These are phyloP conservation scores for Sporothrix variecibatus DNA, from an alignment of 2,329 filamentous ascomycete species.

Conservation along the genomic window DNA sequence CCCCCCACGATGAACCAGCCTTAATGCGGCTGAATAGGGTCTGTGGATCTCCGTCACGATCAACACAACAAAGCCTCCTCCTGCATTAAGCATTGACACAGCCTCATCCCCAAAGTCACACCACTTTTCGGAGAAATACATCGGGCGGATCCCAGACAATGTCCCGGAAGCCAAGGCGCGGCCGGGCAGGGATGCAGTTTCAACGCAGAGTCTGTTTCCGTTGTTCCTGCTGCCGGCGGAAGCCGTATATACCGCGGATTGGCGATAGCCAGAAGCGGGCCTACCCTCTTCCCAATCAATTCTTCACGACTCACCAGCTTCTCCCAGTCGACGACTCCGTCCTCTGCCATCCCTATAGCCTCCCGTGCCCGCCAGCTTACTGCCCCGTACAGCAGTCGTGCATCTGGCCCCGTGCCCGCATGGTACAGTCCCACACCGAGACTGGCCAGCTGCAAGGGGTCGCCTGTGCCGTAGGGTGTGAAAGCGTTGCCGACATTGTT, in stretches of 20 bases:
- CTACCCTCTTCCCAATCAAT: slow-evolving; percentile 8
- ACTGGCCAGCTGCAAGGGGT: slow-evolving; percentile 64
- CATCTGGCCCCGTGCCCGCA: slow-evolving; percentile 61
- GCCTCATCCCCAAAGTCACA: slow-evolving; percentile 29
- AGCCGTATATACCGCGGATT: slow-evolving; percentile 34
- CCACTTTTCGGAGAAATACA: slow-evolving; percentile 30
- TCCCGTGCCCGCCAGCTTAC: slow-evolving; percentile 41
- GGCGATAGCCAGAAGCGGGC: slow-evolving; percentile 34
- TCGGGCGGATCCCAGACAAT: slow-evolving; percentile 45
- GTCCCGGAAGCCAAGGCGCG: slow-evolving; percentile 38
- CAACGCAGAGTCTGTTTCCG: neutral
- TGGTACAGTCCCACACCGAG: slow-evolving; percentile 68
- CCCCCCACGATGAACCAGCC: neutral
- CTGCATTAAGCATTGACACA: neutral
- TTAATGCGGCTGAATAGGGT: slow-evolving; percentile 16
- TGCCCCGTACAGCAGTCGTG: slow-evolving; percentile 55
- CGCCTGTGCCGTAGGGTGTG: slow-evolving; percentile 67
- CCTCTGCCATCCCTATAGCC: slow-evolving; percentile 38
- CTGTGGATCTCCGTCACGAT: neutral
- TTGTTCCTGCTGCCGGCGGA: slow-evolving; percentile 14
- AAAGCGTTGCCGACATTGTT: slow-evolving; percentile 78
- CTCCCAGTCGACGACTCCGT: neutral
- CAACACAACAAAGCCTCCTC: neutral
- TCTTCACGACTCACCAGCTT: neutral
- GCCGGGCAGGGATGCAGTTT: slow-evolving; percentile 33